Percentiles rank a stretch among this genome's conserved stretches.
phyloP scores from a whole-genome alignment of 2,329 filamentous ascomycete species.

The Paracoccidioides lutzii region DNA sequence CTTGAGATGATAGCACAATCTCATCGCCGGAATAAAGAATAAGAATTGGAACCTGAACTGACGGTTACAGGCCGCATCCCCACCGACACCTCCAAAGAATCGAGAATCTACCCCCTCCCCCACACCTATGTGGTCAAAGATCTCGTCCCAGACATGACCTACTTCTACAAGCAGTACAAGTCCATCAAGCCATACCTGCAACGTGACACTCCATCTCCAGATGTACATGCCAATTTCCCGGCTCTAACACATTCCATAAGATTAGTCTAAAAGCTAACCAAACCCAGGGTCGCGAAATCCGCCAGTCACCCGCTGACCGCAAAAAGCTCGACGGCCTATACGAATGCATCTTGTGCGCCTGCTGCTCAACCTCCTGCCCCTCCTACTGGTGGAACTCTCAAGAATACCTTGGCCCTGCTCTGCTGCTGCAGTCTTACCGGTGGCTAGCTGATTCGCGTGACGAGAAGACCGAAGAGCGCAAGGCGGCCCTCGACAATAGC shows the following conservation, averaged over 20 bases:
- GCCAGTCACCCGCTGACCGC: conserved; percentile 81
- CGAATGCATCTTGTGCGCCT: conserved; percentile 98
- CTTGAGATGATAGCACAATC: background rate
- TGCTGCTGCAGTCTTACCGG: conserved; percentile 93
- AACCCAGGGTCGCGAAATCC: conserved; percentile 71
- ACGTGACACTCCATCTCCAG: conserved; percentile 67
- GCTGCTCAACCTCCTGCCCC: conserved; percentile 98
- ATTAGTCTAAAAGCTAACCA: background rate
- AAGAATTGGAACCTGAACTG: background rate
- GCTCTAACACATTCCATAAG: background rate
- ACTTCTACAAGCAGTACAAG: conserved; percentile 99
- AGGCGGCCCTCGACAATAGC: conserved; percentile 87
- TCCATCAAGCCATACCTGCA: conserved; percentile 98
- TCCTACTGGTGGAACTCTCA: conserved; percentile 99
- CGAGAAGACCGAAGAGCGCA: conserved; percentile 75
- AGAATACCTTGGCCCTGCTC: conserved; percentile 93
- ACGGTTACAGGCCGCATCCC: conserved; percentile 68
- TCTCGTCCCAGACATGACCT: conserved; percentile 90
- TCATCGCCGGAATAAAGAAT: no score
- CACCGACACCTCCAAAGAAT: conserved; percentile 62
- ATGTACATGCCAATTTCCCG: conserved; percentile 47
- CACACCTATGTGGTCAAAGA: conserved; percentile 99
- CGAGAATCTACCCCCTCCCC: conserved; percentile 93
- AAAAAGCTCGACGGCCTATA: conserved; percentile 96
- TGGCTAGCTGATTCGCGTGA: conserved; percentile 95